Evolutionary conservation across 352 stramenopile species (phyloP).

Genomic region (Thalassiosira ordinaria): DNA sequence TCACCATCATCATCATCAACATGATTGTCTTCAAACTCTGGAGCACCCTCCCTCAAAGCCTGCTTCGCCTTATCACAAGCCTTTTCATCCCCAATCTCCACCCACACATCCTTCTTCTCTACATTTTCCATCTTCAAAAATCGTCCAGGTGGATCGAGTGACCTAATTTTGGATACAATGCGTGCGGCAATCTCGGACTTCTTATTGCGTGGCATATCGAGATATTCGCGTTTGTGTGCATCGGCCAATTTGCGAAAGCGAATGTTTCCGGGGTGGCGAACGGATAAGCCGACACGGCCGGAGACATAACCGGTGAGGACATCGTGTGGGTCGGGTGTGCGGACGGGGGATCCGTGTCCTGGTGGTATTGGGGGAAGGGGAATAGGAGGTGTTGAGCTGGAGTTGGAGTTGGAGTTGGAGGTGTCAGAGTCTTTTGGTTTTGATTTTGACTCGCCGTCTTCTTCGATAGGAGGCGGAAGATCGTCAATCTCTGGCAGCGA

Average conservation of each 20-base stretch:
- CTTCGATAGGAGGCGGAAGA: too few species aligned
- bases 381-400: background rate
- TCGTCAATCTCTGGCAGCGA: too few species aligned
- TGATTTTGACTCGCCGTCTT: too few species aligned
- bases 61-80: constrained; percentile 81
- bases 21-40: too few species aligned
- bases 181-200: constrained; percentile 79
- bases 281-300: constrained; percentile 74
- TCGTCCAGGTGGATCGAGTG: constrained; percentile 62
- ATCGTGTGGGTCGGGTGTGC: constrained; percentile 71
- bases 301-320: too few species aligned
- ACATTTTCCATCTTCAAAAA: constrained; percentile 84
- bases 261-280: constrained; percentile 81
- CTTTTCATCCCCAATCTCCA: constrained; percentile 83
- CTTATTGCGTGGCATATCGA: constrained; percentile 71
- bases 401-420: too few species aligned
- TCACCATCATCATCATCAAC: too few species aligned
- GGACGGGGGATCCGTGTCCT: constrained; percentile 29
- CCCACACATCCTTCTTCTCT: constrained; percentile 65
- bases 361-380: constrained; percentile 37
- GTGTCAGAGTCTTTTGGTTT: too few species aligned
- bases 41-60: constrained; percentile 71
- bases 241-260: constrained; percentile 90
- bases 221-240: constrained; percentile 86
- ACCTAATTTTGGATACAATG: constrained; percentile 70